A percentile compares a stretch with the other conserved stretches of the same genome.
Conservation (phyloP, 306 rosid genomes). For the Oemleria cerasiformis region DNA sequence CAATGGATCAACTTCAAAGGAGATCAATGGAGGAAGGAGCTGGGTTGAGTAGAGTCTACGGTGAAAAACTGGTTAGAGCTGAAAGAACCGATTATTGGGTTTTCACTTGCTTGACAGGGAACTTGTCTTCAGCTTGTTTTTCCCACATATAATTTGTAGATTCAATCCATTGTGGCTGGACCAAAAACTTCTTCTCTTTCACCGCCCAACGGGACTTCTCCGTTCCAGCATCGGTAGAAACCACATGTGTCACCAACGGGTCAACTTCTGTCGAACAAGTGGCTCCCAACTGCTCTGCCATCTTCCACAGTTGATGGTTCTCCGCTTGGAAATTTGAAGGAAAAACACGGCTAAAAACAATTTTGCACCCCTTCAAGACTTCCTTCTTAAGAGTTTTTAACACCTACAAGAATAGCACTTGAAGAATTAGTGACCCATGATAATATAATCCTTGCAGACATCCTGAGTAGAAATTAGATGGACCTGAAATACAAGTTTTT, state of each 20-base stretch:
- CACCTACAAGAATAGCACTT: slow-evolving; percentile 40
- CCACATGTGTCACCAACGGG: too few relatives aligned
- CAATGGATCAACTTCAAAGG: too few relatives aligned
- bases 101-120: slow-evolving; percentile 13
- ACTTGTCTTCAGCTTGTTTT: slow-evolving; percentile 68
- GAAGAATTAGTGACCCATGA: background rate
- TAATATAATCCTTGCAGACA: slow-evolving; percentile 4
- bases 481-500: too few relatives aligned
- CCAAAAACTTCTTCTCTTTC: slow-evolving; percentile 43
- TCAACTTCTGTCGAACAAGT: too few relatives aligned
- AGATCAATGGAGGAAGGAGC: too few relatives aligned
- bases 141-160: slow-evolving; percentile 77
- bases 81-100: background rate
- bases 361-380: slow-evolving; percentile 56
- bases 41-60: too few relatives aligned
- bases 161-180: slow-evolving; percentile 80
- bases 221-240: background rate
- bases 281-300: too few relatives aligned
- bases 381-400: slow-evolving; percentile 44
- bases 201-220: slow-evolving; percentile 9
- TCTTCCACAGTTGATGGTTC: too few relatives aligned
- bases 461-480: background rate
- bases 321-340: slow-evolving; percentile 43
- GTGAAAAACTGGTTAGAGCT: background rate
- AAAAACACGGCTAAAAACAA: slow-evolving; percentile 60